Conservation (phyloP, 495 filamentous ascomycete genomes). For the Elasticomyces elasticus region DNA sequence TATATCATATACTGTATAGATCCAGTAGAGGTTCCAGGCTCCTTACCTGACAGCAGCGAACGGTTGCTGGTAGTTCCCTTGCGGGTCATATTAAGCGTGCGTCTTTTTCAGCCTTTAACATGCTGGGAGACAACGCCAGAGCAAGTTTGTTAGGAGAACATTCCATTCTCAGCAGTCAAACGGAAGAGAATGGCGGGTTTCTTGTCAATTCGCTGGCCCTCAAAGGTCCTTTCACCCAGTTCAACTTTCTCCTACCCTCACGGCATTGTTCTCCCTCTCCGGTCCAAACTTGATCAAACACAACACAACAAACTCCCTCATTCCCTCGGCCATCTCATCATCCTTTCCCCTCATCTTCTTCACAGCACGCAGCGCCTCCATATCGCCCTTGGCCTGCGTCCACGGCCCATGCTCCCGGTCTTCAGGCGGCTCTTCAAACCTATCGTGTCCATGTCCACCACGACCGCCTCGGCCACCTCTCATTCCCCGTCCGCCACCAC, state of each 20-base stretch:
- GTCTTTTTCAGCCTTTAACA: no score
- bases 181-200: background rate
- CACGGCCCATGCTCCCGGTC: conserved; percentile 31
- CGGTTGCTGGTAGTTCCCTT: no score
- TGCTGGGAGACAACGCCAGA: no score
- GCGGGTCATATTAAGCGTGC: no score
- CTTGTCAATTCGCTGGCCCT: background rate
- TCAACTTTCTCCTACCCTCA: background rate
- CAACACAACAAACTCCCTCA: conserved; percentile 27
- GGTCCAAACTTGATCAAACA: conserved; percentile 19
- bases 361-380: conserved; percentile 22
- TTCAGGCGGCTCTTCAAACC: background rate
- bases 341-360: conserved; percentile 20
- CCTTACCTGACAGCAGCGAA: no score
- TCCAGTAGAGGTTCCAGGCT: no score
- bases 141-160: no score
- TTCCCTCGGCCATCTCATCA: conserved; percentile 16
- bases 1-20: no score
- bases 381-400: conserved; percentile 30
- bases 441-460: conserved; percentile 32
- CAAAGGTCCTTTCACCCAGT: background rate
- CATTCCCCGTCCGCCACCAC: conserved; percentile 21
- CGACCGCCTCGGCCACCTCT: conserved; percentile 33
- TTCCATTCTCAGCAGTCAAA: no score
- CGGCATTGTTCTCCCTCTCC: no score